Percentiles rank a stretch among this genome's conserved stretches.
These are phyloP conservation scores for Fusarium solani-melongenae DNA, from an alignment of 2,329 filamentous ascomycete species.

Conservation along the genomic window DNA sequence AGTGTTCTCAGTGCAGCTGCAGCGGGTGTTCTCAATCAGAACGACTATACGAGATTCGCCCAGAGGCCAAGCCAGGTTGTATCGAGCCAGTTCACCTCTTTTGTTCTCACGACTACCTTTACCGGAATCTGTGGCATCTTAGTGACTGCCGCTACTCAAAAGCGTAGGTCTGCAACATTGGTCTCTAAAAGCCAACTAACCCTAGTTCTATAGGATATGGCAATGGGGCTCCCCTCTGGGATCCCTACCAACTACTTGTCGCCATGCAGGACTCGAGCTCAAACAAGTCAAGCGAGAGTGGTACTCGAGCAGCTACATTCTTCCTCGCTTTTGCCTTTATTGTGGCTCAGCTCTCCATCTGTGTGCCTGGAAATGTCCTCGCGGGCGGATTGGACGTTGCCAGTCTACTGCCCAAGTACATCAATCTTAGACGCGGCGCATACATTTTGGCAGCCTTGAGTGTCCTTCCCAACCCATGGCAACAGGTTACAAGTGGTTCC, in stretches of 20 bases:
- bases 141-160: not conserved
- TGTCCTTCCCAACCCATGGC: not conserved
- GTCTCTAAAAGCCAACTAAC: not conserved
- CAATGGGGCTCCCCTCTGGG: not conserved
- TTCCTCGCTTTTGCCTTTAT: not conserved
- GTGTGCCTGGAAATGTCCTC: not conserved
- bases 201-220: not conserved
- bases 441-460: not conserved
- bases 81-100: not conserved
- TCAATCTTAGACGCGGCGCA: not conserved
- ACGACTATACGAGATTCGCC: slow-evolving; percentile 7
- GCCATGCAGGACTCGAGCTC: not conserved
- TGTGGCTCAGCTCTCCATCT: not conserved
- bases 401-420: not conserved
- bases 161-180: not conserved
- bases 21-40: not conserved
- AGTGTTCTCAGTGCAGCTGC: not conserved
- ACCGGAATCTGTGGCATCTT: not conserved
- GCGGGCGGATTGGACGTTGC: not conserved
- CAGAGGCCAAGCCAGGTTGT: not conserved
- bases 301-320: not conserved
- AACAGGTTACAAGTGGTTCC: not conserved
- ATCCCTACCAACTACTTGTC: not conserved
- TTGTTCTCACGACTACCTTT: not conserved
- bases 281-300: not conserved